These are phyloP conservation scores for Tuber brumale DNA, from an alignment of 495 filamentous ascomycete species.

Conservation along the genomic window DNA sequence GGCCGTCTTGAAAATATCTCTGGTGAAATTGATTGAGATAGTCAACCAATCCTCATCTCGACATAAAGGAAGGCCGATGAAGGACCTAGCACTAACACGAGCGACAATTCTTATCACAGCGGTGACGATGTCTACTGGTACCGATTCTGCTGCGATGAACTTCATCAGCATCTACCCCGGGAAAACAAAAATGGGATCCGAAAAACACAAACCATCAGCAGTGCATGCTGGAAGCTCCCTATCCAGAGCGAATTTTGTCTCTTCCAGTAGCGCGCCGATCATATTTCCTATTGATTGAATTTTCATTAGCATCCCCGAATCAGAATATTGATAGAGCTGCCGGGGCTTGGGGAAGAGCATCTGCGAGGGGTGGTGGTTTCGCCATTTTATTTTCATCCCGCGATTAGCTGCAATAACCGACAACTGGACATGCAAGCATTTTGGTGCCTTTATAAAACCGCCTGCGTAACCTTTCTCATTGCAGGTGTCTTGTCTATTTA, in stretches of 20 bases:
- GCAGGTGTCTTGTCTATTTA: neutral
- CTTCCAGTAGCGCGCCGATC: constrained; percentile 11
- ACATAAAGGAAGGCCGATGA: constrained; percentile 52
- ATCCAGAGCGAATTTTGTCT: constrained; percentile 17
- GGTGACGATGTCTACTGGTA: constrained; percentile 43
- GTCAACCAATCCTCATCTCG: constrained; percentile 54
- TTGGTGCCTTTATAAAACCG: neutral
- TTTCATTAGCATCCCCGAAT: neutral
- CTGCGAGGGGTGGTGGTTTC: neutral
- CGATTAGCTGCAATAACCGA: neutral
- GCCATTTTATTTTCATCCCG: neutral
- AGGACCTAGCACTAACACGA: constrained; percentile 53
- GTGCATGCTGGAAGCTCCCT: constrained; percentile 11
- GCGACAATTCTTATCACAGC: constrained; percentile 50
- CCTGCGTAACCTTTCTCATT: neutral
- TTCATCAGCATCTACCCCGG: neutral
- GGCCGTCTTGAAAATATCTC: constrained; percentile 47
- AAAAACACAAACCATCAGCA: constrained; percentile 3
- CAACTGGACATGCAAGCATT: neutral
- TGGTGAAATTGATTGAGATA: constrained; percentile 54
- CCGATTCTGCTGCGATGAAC: constrained; percentile 43
- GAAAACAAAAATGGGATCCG: neutral
- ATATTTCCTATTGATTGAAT: constrained; percentile 15
- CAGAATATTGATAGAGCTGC: neutral
- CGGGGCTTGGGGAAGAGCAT: neutral